Evolutionary conservation across 164 flowering plant genomes (phyloP), one percentile per base, ranked within the genome.

Genomic region (Berberis thunbergii): DNA sequence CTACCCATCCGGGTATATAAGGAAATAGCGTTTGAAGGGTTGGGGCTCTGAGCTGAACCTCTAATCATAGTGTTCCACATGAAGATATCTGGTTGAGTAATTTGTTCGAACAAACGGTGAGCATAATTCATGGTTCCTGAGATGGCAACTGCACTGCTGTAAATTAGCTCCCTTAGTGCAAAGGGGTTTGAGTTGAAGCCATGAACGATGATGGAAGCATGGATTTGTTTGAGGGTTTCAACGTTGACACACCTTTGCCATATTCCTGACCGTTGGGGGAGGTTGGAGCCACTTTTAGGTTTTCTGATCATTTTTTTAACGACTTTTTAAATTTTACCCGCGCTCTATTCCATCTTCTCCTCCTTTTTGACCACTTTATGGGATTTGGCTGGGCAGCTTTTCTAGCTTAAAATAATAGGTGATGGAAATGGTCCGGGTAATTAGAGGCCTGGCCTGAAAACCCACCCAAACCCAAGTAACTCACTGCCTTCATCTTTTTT

Each of bases 31-130:
- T 76, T 70, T 6, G 50, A 57, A 43, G 93, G 89, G n/a, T 66
- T 63, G 9, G 65, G 61, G 66, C 89, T 85, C 66, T 81, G 86
- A 63, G 86, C 78, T 38, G 84, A 83, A 71, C 89, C 96, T 66
- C 94, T 75, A 2, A 87, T 78, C 73, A 87, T 76, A 38, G 89
- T 80, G 71, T 89, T 89, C 84, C 89, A 89, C 74, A 81, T 85
- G 78, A 85, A 87, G 62, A 54, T 64, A 56, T 89, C 91, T 59
- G 91, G 91, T 69, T 84, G 69, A 42, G 78, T 43, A 70, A 87
- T 83, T 63, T 74, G 72, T 65, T 66, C 79, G 74, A 87, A 87
- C 77, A 90, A 3, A 40, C 74, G 73, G 82, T 78, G 87, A 61
- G 92, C 92, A 49, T 90, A 84, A 41, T 67, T 45, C 4, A 83